Evolutionary conservation across 306 rosid genomes (phyloP).

Genomic region (Quercus glauca): DNA sequence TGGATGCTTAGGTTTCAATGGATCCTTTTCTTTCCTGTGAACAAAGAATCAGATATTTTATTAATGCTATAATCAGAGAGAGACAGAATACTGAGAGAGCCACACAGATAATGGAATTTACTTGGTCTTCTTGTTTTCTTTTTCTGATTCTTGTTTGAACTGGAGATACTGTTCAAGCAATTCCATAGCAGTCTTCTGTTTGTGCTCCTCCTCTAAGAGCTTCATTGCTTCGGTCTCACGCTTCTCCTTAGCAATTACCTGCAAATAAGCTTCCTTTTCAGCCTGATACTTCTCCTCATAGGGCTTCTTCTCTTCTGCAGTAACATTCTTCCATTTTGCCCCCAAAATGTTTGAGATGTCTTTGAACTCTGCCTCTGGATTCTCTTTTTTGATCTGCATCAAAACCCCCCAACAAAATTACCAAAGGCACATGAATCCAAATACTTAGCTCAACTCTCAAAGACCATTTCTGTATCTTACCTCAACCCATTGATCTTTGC

Average conservation of each 20-base stretch:
- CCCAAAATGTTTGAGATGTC: conserved; percentile 73
- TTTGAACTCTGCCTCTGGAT: conserved; percentile 84
- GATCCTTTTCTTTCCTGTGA: conserved; percentile 86
- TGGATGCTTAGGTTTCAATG: conserved; percentile 91
- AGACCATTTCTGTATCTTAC: conserved; percentile 24
- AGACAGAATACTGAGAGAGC: neutral
- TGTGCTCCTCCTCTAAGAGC: conserved; percentile 78
- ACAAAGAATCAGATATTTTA: neutral
- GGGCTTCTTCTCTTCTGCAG: conserved; percentile 78
- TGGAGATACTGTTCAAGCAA: conserved; percentile 85
- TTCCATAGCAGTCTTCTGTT: conserved; percentile 88
- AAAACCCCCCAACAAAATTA: neutral
- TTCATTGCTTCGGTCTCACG: conserved; percentile 91
- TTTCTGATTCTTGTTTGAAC: conserved; percentile 69
- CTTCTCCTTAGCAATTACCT: conserved; percentile 58
- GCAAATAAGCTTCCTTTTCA: conserved; percentile 74
- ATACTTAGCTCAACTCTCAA: neutral
- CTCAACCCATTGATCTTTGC: conserved; percentile 88
- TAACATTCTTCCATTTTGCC: conserved; percentile 74
- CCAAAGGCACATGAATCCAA: neutral
- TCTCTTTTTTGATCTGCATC: conserved; percentile 68
- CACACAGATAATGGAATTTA: neutral
- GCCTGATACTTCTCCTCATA: conserved; percentile 72
- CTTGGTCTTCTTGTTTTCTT: conserved; percentile 64
- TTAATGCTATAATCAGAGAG: neutral